Evolutionary conservation across 257 asterid genomes (phyloP), one percentile per base, ranked within the genome.

Genomic region (Lantana camara): DNA sequence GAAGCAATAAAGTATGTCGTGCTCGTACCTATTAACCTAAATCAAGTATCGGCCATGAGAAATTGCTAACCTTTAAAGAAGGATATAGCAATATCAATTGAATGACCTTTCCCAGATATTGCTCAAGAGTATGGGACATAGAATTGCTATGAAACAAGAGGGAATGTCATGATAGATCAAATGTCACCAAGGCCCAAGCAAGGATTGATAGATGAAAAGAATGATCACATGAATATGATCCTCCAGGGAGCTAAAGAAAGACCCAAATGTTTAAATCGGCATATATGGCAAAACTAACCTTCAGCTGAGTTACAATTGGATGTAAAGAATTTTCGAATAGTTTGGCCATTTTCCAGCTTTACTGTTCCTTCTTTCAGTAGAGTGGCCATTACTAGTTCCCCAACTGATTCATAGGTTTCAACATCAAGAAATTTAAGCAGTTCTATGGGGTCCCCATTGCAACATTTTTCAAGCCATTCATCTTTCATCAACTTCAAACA

Each of bases 351-450:
- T 22, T 86, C 82, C 74, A 88, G 54, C 48, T 88, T 83, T 61
- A 83, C 79, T 56, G 83, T 58, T 60, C 89, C 96, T 61, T 70
- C 96, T 79, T 80, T 88, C 61, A 85, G 73, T 47, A 94, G 83
- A 64, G 78, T 78, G 62, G 71, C 61, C 81, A 88, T 78, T 58
- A 85, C 97, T 35, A 80, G 80, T 78, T 82, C 99, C 52, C 95
- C 97, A 19, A 84, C 91, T 45, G 75, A 76, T 78, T 94, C 99
- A 77, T 93, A 93, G 64, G 99, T 93, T 84, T 93, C 99, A 60
- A 93, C 97, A 74, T 93, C 99, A 64, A 93, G 95, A 76, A 65
- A 93, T 72, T 84, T 84, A 61, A 93, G 90, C 57, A 93, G 83
- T 73, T 80, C 75, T 52, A 87, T 66, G 45, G 87, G 89, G 75